A percentile compares a stretch with the other conserved stretches of the same genome.
Evolutionary conservation across 2,329 filamentous ascomycete species (phyloP).

Genomic region (Penicillium brevicompactum): DNA sequence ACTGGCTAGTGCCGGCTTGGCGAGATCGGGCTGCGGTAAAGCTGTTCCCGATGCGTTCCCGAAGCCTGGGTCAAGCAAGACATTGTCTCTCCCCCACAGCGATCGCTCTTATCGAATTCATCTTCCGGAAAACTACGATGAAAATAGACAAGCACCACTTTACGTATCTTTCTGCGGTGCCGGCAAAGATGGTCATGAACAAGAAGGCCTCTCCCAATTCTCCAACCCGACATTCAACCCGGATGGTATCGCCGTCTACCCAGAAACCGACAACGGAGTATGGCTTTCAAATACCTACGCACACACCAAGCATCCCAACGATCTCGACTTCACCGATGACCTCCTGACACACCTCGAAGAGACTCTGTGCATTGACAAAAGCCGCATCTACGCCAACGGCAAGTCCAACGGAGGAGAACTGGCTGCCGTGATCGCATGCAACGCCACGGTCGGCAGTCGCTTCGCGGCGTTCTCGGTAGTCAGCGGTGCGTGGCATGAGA

Average conservation of each 20-base stretch:
- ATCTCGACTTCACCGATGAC: neutral
- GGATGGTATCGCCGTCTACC: neutral
- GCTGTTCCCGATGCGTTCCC: neutral
- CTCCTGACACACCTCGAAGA: neutral
- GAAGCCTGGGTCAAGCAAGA: neutral
- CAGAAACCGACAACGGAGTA: neutral
- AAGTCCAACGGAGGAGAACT: neutral
- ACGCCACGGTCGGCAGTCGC: neutral
- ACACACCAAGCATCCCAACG: neutral
- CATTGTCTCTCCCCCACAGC: neutral
- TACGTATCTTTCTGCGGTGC: neutral
- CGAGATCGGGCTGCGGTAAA: neutral
- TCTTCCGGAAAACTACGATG: neutral
- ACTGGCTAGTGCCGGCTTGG: neutral
- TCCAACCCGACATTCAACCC: neutral
- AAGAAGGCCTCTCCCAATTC: neutral
- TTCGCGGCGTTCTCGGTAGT: neutral
- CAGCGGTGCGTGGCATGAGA: neutral
- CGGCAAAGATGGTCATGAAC: neutral
- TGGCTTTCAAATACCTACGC: neutral
- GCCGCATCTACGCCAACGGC: neutral
- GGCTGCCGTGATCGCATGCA: neutral
- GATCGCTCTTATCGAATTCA: neutral
- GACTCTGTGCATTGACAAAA: neutral
- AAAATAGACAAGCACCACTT: neutral